Percentiles rank a stretch among this genome's conserved stretches.
Conservation (phyloP, 805 yeast species). For the Phaffomyces thermotolerans region DNA sequence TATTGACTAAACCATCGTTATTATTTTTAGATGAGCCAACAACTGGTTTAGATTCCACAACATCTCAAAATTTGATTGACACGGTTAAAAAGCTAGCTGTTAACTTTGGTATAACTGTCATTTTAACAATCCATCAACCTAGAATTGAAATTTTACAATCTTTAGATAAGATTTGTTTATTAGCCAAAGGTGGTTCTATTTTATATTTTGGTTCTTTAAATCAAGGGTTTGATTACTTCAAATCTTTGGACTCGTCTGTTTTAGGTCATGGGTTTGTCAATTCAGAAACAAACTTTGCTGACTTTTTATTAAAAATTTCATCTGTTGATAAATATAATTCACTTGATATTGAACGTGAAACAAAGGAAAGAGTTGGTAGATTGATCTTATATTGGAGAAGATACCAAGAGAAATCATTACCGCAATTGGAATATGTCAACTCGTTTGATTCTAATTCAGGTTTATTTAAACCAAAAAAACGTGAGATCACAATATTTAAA, state of each 20-base stretch:
- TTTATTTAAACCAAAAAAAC: constrained; percentile 10
- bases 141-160: constrained; percentile 64
- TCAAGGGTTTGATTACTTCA: constrained; percentile 47
- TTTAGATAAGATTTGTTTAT: constrained; percentile 59
- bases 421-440: constrained; percentile 1
- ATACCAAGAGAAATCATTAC: constrained; percentile 2
- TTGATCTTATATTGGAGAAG: constrained; percentile 11
- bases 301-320: constrained; percentile 48
- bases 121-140: constrained; percentile 80
- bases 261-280: constrained; percentile 31
- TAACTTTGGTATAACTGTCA: constrained; percentile 57
- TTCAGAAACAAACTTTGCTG: constrained; percentile 47
- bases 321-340: constrained; percentile 42
- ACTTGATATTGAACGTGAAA: constrained; percentile 26
- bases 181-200: constrained; percentile 56
- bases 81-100: constrained; percentile 52
- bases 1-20: constrained; percentile 68
- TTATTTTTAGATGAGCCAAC: constrained; percentile 84
- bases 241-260: constrained; percentile 33
- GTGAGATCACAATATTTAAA: constrained; percentile 30
- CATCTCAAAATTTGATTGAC: constrained; percentile 57
- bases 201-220: constrained; percentile 38
- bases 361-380: constrained; percentile 24
- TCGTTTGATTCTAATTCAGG: constrained; percentile 4
- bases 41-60: constrained; percentile 76